Evolutionary conservation across 768 basidiomycete species (phyloP).

Genomic region (Pleurotus platypus): DNA sequence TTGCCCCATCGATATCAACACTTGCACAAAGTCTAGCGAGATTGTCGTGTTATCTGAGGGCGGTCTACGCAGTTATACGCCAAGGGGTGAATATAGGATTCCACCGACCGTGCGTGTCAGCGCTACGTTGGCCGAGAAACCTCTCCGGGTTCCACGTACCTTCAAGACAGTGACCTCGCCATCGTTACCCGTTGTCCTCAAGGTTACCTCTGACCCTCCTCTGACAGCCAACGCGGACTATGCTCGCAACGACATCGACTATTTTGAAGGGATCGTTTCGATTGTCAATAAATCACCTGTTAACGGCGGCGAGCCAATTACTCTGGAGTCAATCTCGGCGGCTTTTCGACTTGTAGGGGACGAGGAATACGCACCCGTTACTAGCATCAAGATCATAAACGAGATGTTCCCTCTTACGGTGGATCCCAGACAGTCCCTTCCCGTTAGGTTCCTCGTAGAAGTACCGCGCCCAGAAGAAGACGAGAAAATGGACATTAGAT

Average conservation of each 20-base stretch:
- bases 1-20: constrained; percentile 33
- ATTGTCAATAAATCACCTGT: constrained; percentile 34
- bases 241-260: constrained; percentile 21
- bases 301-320: constrained; percentile 27
- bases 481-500: constrained; percentile 20
- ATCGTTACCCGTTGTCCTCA: constrained; percentile 28
- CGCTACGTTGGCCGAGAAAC: constrained; percentile 27
- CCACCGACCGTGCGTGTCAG: constrained; percentile 28
- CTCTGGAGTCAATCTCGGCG: constrained; percentile 29
- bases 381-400: constrained; percentile 22
- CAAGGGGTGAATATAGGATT: constrained; percentile 26
- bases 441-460: constrained; percentile 23
- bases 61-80: constrained; percentile 31
- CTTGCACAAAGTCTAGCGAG: constrained; percentile 31
- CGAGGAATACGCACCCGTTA: constrained; percentile 25
- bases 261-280: constrained; percentile 28
- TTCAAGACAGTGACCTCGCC: constrained; percentile 33
- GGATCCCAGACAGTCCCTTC: constrained; percentile 32
- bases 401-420: constrained; percentile 27
- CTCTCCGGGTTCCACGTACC: constrained; percentile 26
- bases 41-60: constrained; percentile 30
- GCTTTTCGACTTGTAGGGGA: constrained; percentile 34
- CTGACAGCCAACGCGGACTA: constrained; percentile 29
- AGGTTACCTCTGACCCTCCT: constrained; percentile 30
- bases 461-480: constrained; percentile 33